Percentiles rank a stretch among this genome's conserved stretches.
Evolutionary conservation across 2,329 filamentous ascomycete species (phyloP).

Genomic region (Emergomyces pasteurianus): DNA sequence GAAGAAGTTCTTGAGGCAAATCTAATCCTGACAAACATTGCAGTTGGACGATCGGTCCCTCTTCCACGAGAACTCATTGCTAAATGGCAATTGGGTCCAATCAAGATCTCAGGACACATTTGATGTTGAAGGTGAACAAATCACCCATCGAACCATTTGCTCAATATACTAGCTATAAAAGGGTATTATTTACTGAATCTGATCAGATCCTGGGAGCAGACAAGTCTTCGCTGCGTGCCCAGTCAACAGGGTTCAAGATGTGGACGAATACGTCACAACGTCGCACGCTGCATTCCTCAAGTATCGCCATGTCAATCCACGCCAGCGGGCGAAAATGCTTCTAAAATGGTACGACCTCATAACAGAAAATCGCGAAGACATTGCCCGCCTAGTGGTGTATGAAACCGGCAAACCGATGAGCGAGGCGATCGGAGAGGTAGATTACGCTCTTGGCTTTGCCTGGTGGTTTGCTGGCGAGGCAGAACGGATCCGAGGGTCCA

Average conservation of each 20-base stretch:
- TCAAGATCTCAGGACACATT: not conserved
- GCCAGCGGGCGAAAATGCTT: not conserved
- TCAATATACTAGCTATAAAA: not conserved
- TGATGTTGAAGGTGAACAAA: conserved; percentile 2
- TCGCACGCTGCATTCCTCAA: not conserved
- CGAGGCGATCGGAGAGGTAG: not conserved
- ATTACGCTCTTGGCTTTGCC: not conserved
- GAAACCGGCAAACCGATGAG: not conserved
- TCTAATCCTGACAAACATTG: not conserved
- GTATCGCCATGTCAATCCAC: not conserved
- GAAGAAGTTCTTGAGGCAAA: not conserved
- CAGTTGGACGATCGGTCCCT: not conserved
- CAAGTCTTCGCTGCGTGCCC: not conserved
- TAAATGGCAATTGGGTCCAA: not conserved
- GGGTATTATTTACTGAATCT: not conserved
- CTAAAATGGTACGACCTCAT: not conserved
- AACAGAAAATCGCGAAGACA: not conserved
- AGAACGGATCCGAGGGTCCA: not conserved
- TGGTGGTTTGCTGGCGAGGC: not conserved
- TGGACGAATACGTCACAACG: not conserved
- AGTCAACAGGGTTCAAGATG: not conserved
- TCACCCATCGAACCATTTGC: not conserved
- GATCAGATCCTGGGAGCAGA: not conserved
- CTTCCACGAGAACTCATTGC: not conserved
- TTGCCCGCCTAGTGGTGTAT: not conserved